Evolutionary conservation across 495 filamentous ascomycete genomes (phyloP).

Genomic region (Rostrohypoxylon terebratum): DNA sequence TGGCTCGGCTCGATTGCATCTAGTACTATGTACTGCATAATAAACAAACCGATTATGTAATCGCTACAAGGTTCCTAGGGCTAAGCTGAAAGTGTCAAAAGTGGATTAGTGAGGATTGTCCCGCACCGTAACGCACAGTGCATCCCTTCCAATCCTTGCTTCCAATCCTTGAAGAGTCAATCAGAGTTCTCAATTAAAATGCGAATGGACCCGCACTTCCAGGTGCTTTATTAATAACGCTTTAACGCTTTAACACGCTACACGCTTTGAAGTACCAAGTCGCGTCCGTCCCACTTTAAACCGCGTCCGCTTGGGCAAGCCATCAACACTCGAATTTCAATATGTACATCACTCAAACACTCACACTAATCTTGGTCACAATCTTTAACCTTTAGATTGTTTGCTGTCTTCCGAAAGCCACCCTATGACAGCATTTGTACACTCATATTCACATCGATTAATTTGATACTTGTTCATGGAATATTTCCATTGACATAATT

Average conservation of each 20-base stretch:
- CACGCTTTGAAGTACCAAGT: slow-evolving; percentile 25
- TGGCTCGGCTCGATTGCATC: not conserved
- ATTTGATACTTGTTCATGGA: slow-evolving; percentile 32
- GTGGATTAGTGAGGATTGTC: slow-evolving; percentile 1
- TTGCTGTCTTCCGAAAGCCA: slow-evolving; percentile 16
- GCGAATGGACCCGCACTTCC: not conserved
- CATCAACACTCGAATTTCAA: slow-evolving; percentile 41
- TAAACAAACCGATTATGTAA: no score
- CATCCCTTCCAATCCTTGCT: no score
- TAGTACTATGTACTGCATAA: no score
- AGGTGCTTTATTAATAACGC: no score
- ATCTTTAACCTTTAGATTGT: slow-evolving; percentile 6
- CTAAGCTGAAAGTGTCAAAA: not conserved
- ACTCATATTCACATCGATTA: slow-evolving; percentile 29
- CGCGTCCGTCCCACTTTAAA: slow-evolving; percentile 35
- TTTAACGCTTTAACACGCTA: slow-evolving; percentile 27
- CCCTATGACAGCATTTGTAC: slow-evolving; percentile 27
- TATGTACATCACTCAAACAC: not conserved
- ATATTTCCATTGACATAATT: slow-evolving; percentile 15
- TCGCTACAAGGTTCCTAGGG: slow-evolving; percentile 6
- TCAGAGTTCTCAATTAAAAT: slow-evolving; percentile 9
- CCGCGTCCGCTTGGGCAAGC: slow-evolving; percentile 15
- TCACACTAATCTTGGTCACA: slow-evolving; percentile 14
- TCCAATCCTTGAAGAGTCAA: not conserved
- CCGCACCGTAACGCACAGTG: slow-evolving; percentile 15